Base-by-base conservation (phyloP, 176 grass and related monocot species). In the Triticum urartu region DNA sequence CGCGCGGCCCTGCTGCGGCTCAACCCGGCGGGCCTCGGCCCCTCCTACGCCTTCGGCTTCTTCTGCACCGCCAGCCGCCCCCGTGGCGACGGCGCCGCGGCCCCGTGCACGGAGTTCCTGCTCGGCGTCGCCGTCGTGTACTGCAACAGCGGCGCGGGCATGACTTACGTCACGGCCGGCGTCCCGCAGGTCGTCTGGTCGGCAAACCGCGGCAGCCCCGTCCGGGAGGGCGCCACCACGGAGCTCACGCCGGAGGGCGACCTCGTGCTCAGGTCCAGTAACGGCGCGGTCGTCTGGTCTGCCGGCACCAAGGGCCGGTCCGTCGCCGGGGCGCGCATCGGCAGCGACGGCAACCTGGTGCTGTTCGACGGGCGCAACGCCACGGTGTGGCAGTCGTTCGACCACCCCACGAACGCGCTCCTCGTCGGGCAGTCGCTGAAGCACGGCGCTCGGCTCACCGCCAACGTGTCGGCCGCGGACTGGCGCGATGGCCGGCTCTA, bases 1-100 rank as follows among this genome's bases (percentile, higher is more conserved):
- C 84, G 89, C 42, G 79, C 72, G 1, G 84, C 64, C 11, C 73
- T 90, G 63, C 89, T 90, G 5, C 84, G 84, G 0, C 84, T 87
- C 66, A 90, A 90, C 85, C 80, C 89, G 2, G 74, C 65, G 1
- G 43, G 84, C 17, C 34, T 34, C 56, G 89, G 89, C 2, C 89
- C 89, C 4, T 90, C 89, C 22, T 90, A 79, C 73, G 89, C 89
- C 22, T 86, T 83, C 65, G 89, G 89, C 47, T 91, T 91, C 81
- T 88, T 88, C 86, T 91, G 86, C 89, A 82, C 79, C 79, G 81
- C 79, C 79, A 50, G 12, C 0, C 4, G 1, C 0, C 45, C 12
- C 0, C 83, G 28, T n/a, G 21, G 64, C 45, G 13, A 40, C 75
- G 21, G 64, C 11, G 0, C 45, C 45, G 33, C 17, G 6, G 5